Conservation (phyloP, 768 basidiomycete species). For the Steccherinum ochraceum region DNA sequence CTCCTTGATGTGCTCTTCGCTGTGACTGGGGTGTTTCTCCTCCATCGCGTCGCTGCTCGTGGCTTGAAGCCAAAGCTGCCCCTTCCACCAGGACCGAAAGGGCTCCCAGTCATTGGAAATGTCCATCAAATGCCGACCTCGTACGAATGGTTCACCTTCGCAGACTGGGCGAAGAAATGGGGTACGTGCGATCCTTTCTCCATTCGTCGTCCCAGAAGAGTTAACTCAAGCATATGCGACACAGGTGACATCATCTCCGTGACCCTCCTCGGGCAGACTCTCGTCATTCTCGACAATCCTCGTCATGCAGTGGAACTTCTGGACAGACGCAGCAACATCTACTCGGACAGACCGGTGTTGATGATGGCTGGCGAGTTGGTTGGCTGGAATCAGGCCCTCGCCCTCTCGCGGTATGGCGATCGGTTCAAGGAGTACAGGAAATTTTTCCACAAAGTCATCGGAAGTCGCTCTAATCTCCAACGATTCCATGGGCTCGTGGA, state of each 20-base stretch:
- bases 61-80: neutral
- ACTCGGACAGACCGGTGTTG: slow-evolving; percentile 23
- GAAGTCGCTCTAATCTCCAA: slow-evolving; percentile 18
- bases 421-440: slow-evolving; percentile 21
- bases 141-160: slow-evolving; percentile 14
- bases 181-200: slow-evolving; percentile 9
- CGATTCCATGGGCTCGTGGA: slow-evolving; percentile 24
- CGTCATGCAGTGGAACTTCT: slow-evolving; percentile 22
- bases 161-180: slow-evolving; percentile 18
- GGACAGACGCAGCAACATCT: slow-evolving; percentile 24
- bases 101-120: slow-evolving; percentile 29
- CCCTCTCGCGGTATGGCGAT: slow-evolving; percentile 18
- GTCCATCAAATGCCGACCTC: slow-evolving; percentile 21
- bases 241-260: slow-evolving; percentile 23
- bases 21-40: neutral
- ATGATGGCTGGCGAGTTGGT: slow-evolving; percentile 22
- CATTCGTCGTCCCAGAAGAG: no score
- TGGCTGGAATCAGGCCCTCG: slow-evolving; percentile 19
- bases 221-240: no score
- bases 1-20: neutral
- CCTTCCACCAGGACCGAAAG: slow-evolving; percentile 26
- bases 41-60: neutral
- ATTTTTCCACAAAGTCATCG: slow-evolving; percentile 16
- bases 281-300: slow-evolving; percentile 23
- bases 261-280: slow-evolving; percentile 21